Evolutionary conservation across 148 eudicot species (phyloP), one percentile per base, ranked within the genome.

Genomic region (Rhododendron ovatum): DNA sequence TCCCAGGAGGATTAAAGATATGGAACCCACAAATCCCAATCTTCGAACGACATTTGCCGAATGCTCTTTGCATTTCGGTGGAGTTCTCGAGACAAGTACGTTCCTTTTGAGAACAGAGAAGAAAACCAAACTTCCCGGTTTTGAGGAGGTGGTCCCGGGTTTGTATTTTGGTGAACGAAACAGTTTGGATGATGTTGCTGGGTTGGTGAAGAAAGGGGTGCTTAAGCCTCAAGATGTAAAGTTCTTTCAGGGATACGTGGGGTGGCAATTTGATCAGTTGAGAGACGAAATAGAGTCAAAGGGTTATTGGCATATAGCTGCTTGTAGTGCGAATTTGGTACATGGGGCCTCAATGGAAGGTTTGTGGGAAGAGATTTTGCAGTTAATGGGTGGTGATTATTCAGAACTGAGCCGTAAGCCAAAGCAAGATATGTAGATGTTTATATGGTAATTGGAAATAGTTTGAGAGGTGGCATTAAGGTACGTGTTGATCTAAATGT

Each of bases 371-470:
- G 98, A 97, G 89, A 90, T 91, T 86, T 87, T 97, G 92, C 99
- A 94, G 89, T 87, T 94, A 33, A 97, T 95, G 99, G 99, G 99
- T 3, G 99, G 98, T 88, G 95, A 86, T 43, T 97, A 95, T 89
- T 93, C 98, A 0, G 99, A 97, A 86, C 91, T 97, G 67, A 94
- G 99, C 90, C 95, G 96, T 51, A 97, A 95, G 88, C 99, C 99
- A 2, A 95, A 95, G 89, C 95, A 93, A 87, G 99, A 95, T 78
- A 78, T 90, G 50, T 95, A 92, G 88, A 24, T 51, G 43, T 84
- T 89, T 41, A 17, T 85, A 15, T 30, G 76, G 20, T 71, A 30
- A 14, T 71, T 37, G 79, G 13, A 75, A 2, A 75, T 75, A 30
- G 39, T 39, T 75, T 75, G 48, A 18, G 79, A 18, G 18, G 33